Percentiles rank a stretch among this genome's conserved stretches.
phyloP scores from a whole-genome alignment of 2,329 filamentous ascomycete genomes.

The Calycina marina region DNA sequence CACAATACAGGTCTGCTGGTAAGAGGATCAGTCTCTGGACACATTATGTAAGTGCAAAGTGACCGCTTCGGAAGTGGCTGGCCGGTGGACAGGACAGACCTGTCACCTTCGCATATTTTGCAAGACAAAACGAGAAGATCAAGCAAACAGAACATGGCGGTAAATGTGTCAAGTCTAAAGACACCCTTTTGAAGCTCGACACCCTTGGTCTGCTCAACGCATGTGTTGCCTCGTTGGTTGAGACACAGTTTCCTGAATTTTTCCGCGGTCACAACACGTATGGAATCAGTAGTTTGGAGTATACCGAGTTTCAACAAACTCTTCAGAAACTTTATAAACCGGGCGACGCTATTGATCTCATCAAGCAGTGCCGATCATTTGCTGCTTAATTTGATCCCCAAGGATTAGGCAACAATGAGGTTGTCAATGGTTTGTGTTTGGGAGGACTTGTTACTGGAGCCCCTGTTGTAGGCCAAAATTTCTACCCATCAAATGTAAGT shows the following conservation, averaged over 20 bases:
- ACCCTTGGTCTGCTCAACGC: not conserved
- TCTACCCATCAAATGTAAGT: too few species aligned
- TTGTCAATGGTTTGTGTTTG: not conserved
- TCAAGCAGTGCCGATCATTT: not conserved
- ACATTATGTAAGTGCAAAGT: not conserved
- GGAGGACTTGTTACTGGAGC: too few species aligned
- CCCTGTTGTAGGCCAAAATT: too few species aligned
- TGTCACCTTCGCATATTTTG: not conserved
- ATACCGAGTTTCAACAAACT: not conserved
- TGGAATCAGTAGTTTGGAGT: not conserved
- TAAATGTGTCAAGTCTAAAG: not conserved
- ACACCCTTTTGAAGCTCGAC: not conserved
- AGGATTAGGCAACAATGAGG: not conserved
- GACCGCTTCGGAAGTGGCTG: not conserved
- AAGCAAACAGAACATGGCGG: not conserved
- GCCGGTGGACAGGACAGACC: not conserved
- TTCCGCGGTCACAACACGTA: conserved; percentile 1
- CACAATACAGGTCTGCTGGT: not conserved
- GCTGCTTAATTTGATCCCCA: not conserved
- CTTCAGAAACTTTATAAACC: not conserved
- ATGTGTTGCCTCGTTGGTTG: not conserved
- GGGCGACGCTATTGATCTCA: not conserved
- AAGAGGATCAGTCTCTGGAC: not conserved
- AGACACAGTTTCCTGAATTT: too few species aligned
- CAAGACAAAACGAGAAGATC: not conserved